phyloP scores from a whole-genome alignment of 2,329 filamentous ascomycete species.

The Rosellinia necatrix region DNA sequence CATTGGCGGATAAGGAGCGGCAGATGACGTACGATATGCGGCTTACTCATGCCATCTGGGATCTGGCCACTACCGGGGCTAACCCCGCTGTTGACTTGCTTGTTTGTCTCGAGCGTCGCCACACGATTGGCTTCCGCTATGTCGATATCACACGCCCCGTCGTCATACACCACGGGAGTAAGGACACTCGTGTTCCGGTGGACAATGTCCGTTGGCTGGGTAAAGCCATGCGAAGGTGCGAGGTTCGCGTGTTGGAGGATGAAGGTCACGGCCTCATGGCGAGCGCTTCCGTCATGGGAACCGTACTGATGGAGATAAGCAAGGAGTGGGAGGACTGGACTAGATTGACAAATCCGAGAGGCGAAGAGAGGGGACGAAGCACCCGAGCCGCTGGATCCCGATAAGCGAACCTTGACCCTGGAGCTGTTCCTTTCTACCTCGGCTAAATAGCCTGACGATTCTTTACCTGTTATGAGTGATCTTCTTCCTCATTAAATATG shows the following conservation, averaged over 20 bases:
- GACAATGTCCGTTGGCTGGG: constrained; percentile 96
- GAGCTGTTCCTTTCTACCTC: too few relatives aligned
- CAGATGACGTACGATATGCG: constrained; percentile 79
- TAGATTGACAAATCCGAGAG: constrained; percentile 55
- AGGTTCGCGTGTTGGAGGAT: constrained; percentile 85
- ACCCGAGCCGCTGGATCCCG: constrained; percentile 28
- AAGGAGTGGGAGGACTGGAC: constrained; percentile 93
- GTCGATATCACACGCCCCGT: constrained; percentile 92
- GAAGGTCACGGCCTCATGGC: constrained; percentile 98
- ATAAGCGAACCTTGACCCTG: constrained; percentile 18
- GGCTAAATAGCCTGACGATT: background rate
- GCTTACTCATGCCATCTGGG: constrained; percentile 93
- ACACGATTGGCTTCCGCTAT: constrained; percentile 94
- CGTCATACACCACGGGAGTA: constrained; percentile 90
- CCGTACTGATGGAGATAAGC: constrained; percentile 91
- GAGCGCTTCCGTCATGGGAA: constrained; percentile 88
- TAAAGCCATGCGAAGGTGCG: constrained; percentile 89
- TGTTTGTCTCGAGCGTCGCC: constrained; percentile 87
- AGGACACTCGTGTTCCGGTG: constrained; percentile 88
- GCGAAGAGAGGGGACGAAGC: constrained; percentile 38
- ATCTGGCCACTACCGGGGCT: constrained; percentile 84
- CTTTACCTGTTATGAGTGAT: too few relatives aligned
- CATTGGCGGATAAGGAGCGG: constrained; percentile 71
- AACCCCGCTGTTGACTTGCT: constrained; percentile 94
- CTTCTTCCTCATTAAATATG: too few relatives aligned